Evolutionary conservation across 768 basidiomycete genomes (phyloP), one percentile per base, ranked within the genome.

Genomic region (Polyporus arcularius): DNA sequence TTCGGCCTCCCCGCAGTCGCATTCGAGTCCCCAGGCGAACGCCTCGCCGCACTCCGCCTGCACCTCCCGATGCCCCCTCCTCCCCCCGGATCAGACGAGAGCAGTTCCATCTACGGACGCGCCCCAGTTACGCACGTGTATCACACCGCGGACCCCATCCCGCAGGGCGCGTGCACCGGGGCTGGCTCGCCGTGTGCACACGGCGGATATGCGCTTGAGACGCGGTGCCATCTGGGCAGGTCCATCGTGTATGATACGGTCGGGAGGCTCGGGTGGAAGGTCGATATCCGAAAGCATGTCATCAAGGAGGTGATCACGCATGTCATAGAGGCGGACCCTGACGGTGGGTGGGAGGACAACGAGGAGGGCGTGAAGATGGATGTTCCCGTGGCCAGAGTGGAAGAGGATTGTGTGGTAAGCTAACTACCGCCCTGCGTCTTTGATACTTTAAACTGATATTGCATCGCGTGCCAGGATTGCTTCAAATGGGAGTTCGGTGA

Each of bases 401-500:
- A 91, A 66, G 74, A 75, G 11, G 82, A 88, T 54, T 93, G 91
- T 69, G 72, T 85, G 38, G 90, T 84, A 60, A 67, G 82, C 69
- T 38, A 31, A 1, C 55, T 4, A 6, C 31, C 14, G 16, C 31
- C n/a, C 11, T 39, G 31, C 8, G 42, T 43, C 5, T 15, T 7
- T 14, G 42, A 6, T 16, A 43, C 14, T 14, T 10, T 1, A 14
- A 16, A 16, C 15, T 48, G 46, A 26, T 21, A 6, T 6, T 3
- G 6, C 26, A 1, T 18, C 6, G 21, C 26, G 46, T 26, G 6
- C 8, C 65, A 91, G 89, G 90, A 91, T 58, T 91, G 90, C 73
- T 87, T 76, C 72, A 88, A 87, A 67, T 91, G 90, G 90, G 85
- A 89, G 59, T 92, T 90, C 55, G 80, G 82, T 7, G 70, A 79